Evolutionary conservation across 345 rosid genomes (phyloP).

Genomic region (Syzygium grande): DNA sequence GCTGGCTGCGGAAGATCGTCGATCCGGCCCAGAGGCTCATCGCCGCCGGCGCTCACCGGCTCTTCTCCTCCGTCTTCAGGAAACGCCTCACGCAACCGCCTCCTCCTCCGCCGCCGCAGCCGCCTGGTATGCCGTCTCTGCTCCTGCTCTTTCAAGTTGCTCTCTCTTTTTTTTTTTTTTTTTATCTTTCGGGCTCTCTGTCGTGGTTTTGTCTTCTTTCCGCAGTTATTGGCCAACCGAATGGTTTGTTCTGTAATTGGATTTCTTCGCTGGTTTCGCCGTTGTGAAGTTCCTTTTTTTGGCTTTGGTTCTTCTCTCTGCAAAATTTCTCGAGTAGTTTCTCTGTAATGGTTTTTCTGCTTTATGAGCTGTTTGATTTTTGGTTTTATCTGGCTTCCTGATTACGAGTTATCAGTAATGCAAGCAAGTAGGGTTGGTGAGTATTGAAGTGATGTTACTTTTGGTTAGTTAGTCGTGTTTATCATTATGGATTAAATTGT

Average conservation of each 20-base stretch:
- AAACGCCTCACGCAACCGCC: conserved; percentile 60
- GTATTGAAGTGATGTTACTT: neutral
- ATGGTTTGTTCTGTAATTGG: neutral
- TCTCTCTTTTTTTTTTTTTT: neutral
- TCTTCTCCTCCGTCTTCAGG: conserved; percentile 63
- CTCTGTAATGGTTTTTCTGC: neutral
- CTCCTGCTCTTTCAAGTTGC: neutral
- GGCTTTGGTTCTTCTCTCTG: neutral
- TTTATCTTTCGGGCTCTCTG: neutral
- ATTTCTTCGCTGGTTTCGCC: neutral
- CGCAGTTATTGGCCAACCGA: neutral
- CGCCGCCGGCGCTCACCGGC: conserved; percentile 63
- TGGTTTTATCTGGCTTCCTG: neutral
- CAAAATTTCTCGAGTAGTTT: neutral
- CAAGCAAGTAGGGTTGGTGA: neutral
- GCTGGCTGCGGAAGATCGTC: conserved; percentile 83
- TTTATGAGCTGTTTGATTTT: neutral
- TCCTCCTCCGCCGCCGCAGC: conserved; percentile 7
- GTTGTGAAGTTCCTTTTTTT: neutral
- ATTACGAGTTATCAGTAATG: neutral
- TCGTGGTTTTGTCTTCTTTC: neutral
- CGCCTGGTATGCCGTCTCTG: neutral
- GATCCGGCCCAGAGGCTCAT: conserved; percentile 90
- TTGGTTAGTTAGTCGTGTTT: neutral
- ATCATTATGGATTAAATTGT: neutral